These are phyloP conservation scores for Pyrus communis DNA, from an alignment of 306 rosid species.

Conservation along the genomic window DNA sequence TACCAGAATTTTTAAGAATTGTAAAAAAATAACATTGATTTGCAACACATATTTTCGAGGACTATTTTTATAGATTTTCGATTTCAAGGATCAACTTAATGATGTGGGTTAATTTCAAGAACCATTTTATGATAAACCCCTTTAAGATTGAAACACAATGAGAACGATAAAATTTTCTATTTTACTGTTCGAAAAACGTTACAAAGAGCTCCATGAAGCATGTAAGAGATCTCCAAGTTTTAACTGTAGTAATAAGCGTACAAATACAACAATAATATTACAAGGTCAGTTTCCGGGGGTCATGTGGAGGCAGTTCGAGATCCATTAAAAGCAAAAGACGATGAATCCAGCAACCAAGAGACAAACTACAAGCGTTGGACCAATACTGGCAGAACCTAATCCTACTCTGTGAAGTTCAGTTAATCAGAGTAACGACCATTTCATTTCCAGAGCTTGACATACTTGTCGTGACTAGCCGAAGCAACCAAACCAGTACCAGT, in stretches of 20 bases:
- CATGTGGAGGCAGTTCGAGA: conserved; percentile 4
- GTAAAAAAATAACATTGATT: too few species aligned
- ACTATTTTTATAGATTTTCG: too few species aligned
- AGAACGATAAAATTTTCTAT: not conserved
- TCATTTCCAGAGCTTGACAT: conserved; percentile 86
- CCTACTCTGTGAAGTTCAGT: conserved; percentile 15
- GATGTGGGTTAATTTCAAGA: too few species aligned
- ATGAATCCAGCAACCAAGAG: conserved; percentile 13
- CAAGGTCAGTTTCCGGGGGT: conserved; percentile 22
- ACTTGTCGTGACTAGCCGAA: conserved; percentile 90
- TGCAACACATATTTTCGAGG: too few species aligned
- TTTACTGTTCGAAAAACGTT: not conserved
- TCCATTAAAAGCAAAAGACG: not conserved
- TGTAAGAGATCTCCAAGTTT: not conserved
- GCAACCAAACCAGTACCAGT: conserved; percentile 74
- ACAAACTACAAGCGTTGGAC: conserved; percentile 16
- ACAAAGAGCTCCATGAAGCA: not conserved
- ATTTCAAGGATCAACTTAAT: too few species aligned
- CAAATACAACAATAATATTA: conserved; percentile 17
- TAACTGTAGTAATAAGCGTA: not conserved
- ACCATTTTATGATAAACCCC: too few species aligned
- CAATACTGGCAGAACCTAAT: conserved; percentile 18
- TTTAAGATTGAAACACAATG: not conserved
- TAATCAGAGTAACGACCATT: conserved; percentile 9
- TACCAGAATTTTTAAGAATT: too few species aligned